Conservation (phyloP, 345 rosid genomes). For the Aquilaria malaccensis region DNA sequence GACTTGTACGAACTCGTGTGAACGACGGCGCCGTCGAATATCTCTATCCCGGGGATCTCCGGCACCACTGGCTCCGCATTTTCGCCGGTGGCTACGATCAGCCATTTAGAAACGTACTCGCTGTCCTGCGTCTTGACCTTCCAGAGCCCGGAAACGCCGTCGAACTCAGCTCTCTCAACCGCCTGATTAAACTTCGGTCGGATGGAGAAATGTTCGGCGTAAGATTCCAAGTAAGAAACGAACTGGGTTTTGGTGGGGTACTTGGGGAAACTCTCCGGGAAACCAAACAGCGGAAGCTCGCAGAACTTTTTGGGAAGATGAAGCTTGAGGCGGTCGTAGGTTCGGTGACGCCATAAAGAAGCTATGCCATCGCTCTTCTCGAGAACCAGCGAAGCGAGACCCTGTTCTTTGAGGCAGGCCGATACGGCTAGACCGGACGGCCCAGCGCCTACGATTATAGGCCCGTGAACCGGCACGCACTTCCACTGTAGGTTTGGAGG, state of each 20-base stretch:
- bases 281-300: constrained; percentile 59
- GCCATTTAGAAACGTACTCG: constrained; percentile 56
- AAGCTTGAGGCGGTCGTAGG: constrained; percentile 85
- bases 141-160: constrained; percentile 45
- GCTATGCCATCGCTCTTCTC: constrained; percentile 76
- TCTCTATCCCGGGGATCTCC: constrained; percentile 46
- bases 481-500: constrained; percentile 13
- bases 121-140: constrained; percentile 46
- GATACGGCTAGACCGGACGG: constrained; percentile 82
- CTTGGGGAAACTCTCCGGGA: constrained; percentile 63
- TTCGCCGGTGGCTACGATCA: constrained; percentile 79
- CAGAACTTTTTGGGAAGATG: constrained; percentile 89
- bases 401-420: constrained; percentile 57
- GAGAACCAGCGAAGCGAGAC: constrained; percentile 62
- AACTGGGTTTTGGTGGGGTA: constrained; percentile 75
- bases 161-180: constrained; percentile 51
- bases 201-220: constrained; percentile 62
- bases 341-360: constrained; percentile 66
- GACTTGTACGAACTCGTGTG: constrained; percentile 68
- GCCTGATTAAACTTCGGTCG: constrained; percentile 54
- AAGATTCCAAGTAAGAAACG: constrained; percentile 60
- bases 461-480: constrained; percentile 32
- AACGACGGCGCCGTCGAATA: constrained; percentile 37
- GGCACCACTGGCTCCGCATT: constrained; percentile 79
- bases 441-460: constrained; percentile 94